Conservation (phyloP, 2,329 filamentous ascomycete genomes). For the Hysterium pulicare region DNA sequence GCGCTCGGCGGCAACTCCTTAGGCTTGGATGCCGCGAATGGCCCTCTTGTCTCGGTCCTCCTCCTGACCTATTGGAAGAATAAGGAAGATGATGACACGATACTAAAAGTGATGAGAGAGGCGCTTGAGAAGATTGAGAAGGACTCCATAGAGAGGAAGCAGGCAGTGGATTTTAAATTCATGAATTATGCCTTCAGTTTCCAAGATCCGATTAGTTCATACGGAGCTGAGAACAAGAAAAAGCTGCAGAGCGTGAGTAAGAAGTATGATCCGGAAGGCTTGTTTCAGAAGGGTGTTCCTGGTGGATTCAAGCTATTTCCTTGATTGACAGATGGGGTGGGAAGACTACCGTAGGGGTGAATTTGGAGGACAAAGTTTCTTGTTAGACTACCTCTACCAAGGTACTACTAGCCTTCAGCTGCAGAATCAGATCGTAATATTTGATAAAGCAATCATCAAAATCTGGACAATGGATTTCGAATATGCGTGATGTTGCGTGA, state of each 20-base stretch:
- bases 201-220: conserved; percentile 41
- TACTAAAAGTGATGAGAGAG: conserved; percentile 9
- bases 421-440: too few relatives aligned
- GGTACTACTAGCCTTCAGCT: too few relatives aligned
- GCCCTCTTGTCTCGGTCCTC: conserved; percentile 17
- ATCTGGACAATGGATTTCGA: too few relatives aligned
- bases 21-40: conserved; percentile 13
- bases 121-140: conserved; percentile 12
- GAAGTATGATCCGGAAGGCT: conserved; percentile 38
- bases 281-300: conserved; percentile 41
- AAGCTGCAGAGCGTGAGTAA: conserved; percentile 30
- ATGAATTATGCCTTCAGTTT: conserved; percentile 43
- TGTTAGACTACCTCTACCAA: too few relatives aligned
- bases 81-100: conserved; percentile 13
- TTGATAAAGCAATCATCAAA: too few relatives aligned
- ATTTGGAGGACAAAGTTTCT: too few relatives aligned
- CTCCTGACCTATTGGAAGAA: conserved; percentile 17
- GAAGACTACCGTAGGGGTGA: too few relatives aligned
- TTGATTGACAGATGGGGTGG: too few relatives aligned
- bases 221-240: conserved; percentile 37
- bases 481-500: too few relatives aligned
- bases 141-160: conserved; percentile 2
- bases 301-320: conserved; percentile 48
- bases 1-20: conserved; percentile 16
- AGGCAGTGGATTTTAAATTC: too few relatives aligned